Evolutionary conservation across 805 yeast species (phyloP).

Genomic region (Tetrapisispora arboricola): DNA sequence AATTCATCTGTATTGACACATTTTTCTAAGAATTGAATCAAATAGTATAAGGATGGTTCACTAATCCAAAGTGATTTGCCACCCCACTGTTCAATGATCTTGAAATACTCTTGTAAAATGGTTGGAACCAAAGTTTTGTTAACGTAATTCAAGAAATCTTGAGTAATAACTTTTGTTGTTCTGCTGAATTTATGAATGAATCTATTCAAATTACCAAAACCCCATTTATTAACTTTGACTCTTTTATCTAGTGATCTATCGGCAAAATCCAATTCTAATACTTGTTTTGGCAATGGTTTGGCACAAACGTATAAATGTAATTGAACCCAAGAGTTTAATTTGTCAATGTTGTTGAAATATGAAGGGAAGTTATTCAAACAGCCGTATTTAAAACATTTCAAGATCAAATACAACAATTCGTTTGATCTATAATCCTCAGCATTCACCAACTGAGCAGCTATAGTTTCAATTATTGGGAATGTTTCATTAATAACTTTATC

Average conservation of each 20-base stretch:
- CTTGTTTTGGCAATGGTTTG: slow-evolving; percentile 43
- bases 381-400: slow-evolving; percentile 57
- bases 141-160: slow-evolving; percentile 48
- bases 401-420: slow-evolving; percentile 46
- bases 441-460: slow-evolving; percentile 36
- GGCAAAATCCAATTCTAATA: slow-evolving; percentile 37
- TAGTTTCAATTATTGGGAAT: slow-evolving; percentile 46
- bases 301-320: slow-evolving; percentile 53
- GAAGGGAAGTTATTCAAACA: slow-evolving; percentile 51
- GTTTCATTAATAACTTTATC: slow-evolving; percentile 39
- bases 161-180: slow-evolving; percentile 35
- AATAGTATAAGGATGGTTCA: slow-evolving; percentile 48
- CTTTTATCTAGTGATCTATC: slow-evolving; percentile 39
- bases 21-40: slow-evolving; percentile 55
- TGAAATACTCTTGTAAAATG: slow-evolving; percentile 52
- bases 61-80: slow-evolving; percentile 48
- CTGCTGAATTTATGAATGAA: slow-evolving; percentile 52
- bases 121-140: slow-evolving; percentile 55
- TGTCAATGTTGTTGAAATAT: slow-evolving; percentile 32
- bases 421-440: slow-evolving; percentile 29
- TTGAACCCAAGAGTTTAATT: slow-evolving; percentile 50
- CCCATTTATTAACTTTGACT: slow-evolving; percentile 82
- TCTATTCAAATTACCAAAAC: slow-evolving; percentile 65
- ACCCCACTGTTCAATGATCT: slow-evolving; percentile 34
- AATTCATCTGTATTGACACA: slow-evolving; percentile 46